Base-by-base conservation (phyloP, 2,329 filamentous ascomycete genomes). In the Botrytis sinoallii region DNA sequence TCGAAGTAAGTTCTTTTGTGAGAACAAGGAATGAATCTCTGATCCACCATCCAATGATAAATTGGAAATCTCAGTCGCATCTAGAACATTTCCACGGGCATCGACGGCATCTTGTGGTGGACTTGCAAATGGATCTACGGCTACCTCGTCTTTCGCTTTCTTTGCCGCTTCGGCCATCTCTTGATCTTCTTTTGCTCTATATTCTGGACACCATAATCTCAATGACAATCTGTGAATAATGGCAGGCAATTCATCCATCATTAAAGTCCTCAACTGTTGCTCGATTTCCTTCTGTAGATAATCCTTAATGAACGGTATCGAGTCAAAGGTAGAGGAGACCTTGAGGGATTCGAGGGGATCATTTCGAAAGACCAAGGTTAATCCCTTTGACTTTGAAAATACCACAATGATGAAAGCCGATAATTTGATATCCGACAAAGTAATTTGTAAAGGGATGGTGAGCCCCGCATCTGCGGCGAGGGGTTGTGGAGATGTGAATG, bases 321-420 rank as follows among this genome's bases (percentile, higher is more conserved):
- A 97, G 85, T 99, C 96, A 83, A 99, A 99, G 63, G 96, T 99
- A 78, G 95, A 98, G 0, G 95, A 98, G 77, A 99, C 96, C 85
- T 98, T 98, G 80, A 99, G 90, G 7, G 95, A 98, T 82, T 99
- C 96, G 75, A 99, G 90, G 7, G 96, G 96, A 82, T 99, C 96
- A 88, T 99, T 98, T 79, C 96, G 92, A 82, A 99, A 99, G 63
- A 99, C 96, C 66, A 99, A 87, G 1, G 96, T 99, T 73, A 99
- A 88, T 32, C 96, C 96, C 82, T 99, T 99, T 84, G 97, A 94
- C 82, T 94, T 95, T 4, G 95, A 98, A 82, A 99, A 99, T 75
- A 99, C 96, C 68, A 99, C 84, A 74, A 99, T 98, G 78, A 99
- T 97, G 82, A 99, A 98, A 18, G 95, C 96, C 6, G 95, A 98